Base-by-base conservation (phyloP, 768 basidiomycete genomes). In the Phaffia australis region DNA sequence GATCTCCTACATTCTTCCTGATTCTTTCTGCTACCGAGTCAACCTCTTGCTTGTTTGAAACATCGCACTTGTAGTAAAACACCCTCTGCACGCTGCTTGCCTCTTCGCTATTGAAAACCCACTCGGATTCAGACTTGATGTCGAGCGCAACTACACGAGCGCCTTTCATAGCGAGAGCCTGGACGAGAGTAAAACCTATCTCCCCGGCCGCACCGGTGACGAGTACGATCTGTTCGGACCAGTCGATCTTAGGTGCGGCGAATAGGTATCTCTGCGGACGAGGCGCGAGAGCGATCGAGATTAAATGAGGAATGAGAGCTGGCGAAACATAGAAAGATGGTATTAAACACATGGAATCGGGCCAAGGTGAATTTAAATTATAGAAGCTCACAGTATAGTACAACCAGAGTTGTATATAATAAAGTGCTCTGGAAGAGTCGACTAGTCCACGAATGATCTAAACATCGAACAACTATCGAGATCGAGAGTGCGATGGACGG, bases 131-230 rank as follows among this genome's bases (percentile, higher is more conserved):
- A 77, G 56, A 87, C 84, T 6, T 83, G 70, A 91, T 78, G 74
- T 94, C 92, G 14, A 97, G 82, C 23, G 95, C 88, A 14, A 88
- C 85, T 0, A 94, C 89, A 8, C 80, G 84, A 21, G 89, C 87
- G 70, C 86, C 88, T 61, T 87, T 82, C 65, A 85, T 82, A 0
- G 89, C 88, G 23, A 97, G 79, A 0, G 90, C 91, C 71, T 90
- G 87, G 19, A 90, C 90, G 6, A 95, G 80, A 1, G 93, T 78
- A 73, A 87, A 87, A 32, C 94, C 94, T 29, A 97, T 81, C 5
- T 94, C 94, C 35, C 88, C 90, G 7, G 91, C 80, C 27, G 92
- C 93, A 61, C 94, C 94, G 8, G 94, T 97, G 65, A 98, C 80
- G 49, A 97, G 79, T 5, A 97, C 85, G 64, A 94, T 83, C 76